Base-by-base conservation (phyloP, 805 yeast genomes). In the Ogataea parapolymorpha region DNA sequence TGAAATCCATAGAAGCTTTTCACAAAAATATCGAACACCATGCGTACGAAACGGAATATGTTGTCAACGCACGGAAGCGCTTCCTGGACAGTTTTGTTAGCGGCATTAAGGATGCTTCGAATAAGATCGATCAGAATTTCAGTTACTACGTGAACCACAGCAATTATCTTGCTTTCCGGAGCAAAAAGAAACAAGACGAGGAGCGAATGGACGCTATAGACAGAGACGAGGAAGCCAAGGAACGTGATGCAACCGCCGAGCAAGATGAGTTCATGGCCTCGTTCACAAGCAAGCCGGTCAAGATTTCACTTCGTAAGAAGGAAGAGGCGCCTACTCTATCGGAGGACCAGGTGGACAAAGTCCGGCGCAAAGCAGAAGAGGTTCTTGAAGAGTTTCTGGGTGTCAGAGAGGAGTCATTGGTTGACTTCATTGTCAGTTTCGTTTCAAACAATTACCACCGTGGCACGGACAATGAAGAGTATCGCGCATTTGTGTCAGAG, bases 301-400 rank as follows among this genome's bases (percentile, higher is more conserved):
- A 53, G 45, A 46, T 50, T 8, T 51, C 55, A 1, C 28, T 53
- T 26, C 54, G 52, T 27, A 54, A 44, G 31, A 53, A 51, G 18
- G 29, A 29, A 2, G 38, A 15, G 16, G 15, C 11, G 16, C 24
- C 14, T 5, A 16, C 33, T 12, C 33, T 31, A 12, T 18, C 33
- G 24, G 24, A 17, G 6, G 25, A 18, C 2, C 26, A 56, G 3
- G 43, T 65, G 18, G 53, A 43, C 0, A 23, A 50, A 7, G 48
- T 76, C 17, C 61, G 62, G 24, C 49, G 51, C 0, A 69, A 68
- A 44, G 60, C 77, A 15, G 66, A 62, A n/a, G 57, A 55, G 3
- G 62, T 74, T 34, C 58, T 79, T 24, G 78, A 70, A 40, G 79
- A 77, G 42, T 73, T 67, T 41, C 55, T 79, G 34, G 85, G 83